Evolutionary conservation across 805 yeast genomes (phyloP).

Genomic region (Cephaloascus albidus): DNA sequence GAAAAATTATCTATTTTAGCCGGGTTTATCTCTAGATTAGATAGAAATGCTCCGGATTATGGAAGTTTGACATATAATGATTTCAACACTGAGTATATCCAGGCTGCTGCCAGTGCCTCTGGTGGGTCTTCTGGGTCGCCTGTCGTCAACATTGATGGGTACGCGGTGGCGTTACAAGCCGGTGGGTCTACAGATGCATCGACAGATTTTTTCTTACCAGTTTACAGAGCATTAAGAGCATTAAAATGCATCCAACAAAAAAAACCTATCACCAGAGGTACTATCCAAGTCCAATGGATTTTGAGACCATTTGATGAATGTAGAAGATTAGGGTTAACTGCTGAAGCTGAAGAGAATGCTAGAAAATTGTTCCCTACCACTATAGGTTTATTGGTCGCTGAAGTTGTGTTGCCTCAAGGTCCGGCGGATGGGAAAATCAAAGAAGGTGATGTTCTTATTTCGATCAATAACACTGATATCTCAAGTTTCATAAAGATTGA

Average conservation of each 20-base stretch:
- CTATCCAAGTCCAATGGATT: constrained; percentile 85
- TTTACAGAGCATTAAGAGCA: constrained; percentile 77
- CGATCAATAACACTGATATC: constrained; percentile 57
- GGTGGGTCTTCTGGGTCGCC: constrained; percentile 97
- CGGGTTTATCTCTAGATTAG: constrained; percentile 78
- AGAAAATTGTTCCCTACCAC: constrained; percentile 62
- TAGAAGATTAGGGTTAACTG: constrained; percentile 72
- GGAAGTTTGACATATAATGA: constrained; percentile 85
- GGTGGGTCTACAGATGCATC: constrained; percentile 91
- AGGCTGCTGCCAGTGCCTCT: constrained; percentile 92
- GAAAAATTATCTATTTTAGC: constrained; percentile 83
- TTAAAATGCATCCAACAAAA: constrained; percentile 57
- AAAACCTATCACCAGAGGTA: constrained; percentile 71
- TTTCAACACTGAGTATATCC: constrained; percentile 89
- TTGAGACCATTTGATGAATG: constrained; percentile 87
- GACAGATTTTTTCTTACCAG: constrained; percentile 86
- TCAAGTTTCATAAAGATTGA: constrained; percentile 75
- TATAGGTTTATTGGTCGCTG: constrained; percentile 79
- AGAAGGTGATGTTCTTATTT: constrained; percentile 80
- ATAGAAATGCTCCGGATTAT: constrained; percentile 91
- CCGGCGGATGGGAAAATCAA: constrained; percentile 66
- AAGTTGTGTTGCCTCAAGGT: constrained; percentile 73
- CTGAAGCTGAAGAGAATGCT: constrained; percentile 62
- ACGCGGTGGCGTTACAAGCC: constrained; percentile 87
- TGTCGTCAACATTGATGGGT: constrained; percentile 82